Base-by-base conservation (phyloP, 108 stramenopile species). In the Conticribra weissflogii region DNA sequence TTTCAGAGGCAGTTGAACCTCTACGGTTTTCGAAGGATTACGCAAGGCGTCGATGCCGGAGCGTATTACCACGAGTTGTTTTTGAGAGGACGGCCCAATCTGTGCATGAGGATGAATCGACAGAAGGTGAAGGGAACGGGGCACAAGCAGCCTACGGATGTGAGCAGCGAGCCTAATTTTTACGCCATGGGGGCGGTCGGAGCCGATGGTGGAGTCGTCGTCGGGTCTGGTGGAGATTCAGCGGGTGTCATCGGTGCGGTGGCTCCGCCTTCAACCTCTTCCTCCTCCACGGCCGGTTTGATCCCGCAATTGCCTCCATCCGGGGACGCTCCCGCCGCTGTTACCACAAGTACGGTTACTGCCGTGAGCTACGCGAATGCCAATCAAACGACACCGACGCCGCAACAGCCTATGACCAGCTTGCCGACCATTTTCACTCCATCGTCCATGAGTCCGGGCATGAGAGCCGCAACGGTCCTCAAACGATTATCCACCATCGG, bases 1-100 rank as follows among this genome's bases (percentile, higher is more conserved):
- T 93, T 89, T 68, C 91, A 89, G 59, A 67, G 97, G 12, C 97
- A 96, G 67, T 65, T 96, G 29, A 97, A 97, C 66, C 78, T 97
- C 1, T 97, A 96, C 62, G 97, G 97, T 1, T 97, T 96, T 67
- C 83, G 93, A n/a, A 73, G 94, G 58, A 82, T 96, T 31, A 92
- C 91, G 1, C 89, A 91, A 63, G 95, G 95, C 3, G 57, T 85
- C n/a, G 93, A 95, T 72, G 79, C 88, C 16, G 91, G 91, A 32
- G 91, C 84, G 2, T 92, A 89, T 81, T 89, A 88, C 65, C 94
- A 92, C 55, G 89, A 92, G 61, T 54, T 89, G n/a, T 96, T 96
- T 66, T 57, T 96, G 28, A 47, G 91, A 54, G 93, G 92, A 41
- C 58, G 88, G 31, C 89, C 91, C 1, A 75, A 87, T 27, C 83